Conservation (phyloP, 345 rosid species). For the Clarkia xantiana region DNA sequence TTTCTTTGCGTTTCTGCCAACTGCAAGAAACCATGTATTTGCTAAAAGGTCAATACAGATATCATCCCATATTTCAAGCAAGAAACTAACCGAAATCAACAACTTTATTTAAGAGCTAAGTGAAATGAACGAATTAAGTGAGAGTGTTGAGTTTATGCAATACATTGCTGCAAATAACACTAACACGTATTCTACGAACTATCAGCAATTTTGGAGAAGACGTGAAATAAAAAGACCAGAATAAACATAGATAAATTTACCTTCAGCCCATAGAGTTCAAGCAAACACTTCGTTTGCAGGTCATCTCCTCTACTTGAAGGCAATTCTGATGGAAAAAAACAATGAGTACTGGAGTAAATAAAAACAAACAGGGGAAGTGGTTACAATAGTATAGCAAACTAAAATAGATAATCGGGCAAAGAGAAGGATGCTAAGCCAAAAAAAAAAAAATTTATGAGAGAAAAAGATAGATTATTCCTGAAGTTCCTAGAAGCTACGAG, state of each 20-base stretch:
- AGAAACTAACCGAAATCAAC: too few species aligned
- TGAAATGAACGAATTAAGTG: too few species aligned
- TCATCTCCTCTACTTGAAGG: constrained; percentile 91
- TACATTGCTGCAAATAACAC: too few species aligned
- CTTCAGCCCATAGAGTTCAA: constrained; percentile 89
- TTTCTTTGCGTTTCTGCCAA: constrained; percentile 67
- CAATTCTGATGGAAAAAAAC: constrained; percentile 43
- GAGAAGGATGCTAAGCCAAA: not conserved
- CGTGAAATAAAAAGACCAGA: not conserved
- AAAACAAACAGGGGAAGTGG: not conserved
- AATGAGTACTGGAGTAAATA: not conserved
- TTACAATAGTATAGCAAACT: not conserved
- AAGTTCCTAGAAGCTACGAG: too few species aligned
- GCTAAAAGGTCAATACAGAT: too few species aligned
- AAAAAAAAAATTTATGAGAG: too few species aligned
- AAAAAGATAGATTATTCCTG: too few species aligned
- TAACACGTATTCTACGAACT: too few species aligned
- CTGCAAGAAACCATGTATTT: constrained; percentile 26
- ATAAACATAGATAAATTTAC: constrained; percentile 18
- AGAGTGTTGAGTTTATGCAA: too few species aligned
- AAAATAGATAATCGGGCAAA: not conserved
- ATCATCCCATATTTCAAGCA: too few species aligned
- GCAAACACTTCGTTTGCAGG: constrained; percentile 78
- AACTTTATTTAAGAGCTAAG: too few species aligned
- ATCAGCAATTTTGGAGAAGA: too few species aligned